Base-by-base conservation (phyloP, 306 rosid genomes). In the Betula pendula region DNA sequence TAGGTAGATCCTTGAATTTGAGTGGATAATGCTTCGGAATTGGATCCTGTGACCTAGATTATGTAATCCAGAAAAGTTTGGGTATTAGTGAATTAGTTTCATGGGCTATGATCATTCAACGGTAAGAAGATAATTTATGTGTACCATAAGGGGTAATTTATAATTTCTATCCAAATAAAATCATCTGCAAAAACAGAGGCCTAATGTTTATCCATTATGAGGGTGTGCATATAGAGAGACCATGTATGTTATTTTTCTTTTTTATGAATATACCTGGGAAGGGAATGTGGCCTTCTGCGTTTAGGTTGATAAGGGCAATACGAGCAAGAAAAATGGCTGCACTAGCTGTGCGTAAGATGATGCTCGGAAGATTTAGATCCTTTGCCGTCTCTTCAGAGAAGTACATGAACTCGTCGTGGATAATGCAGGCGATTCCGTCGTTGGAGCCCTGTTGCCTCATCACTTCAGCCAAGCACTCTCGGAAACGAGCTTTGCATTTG, bases 1-100 rank as follows among this genome's bases (percentile, higher is more conserved):
- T 0, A 0, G 87, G 88, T 5, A 90, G 81, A 75, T 90, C 96
- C 77, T 79, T 90, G 79, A 83, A 85, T 58, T 88, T 77, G 10
- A 90, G 66, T 3, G 87, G 83, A 19, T 82, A 60, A 15, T 85
- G 79, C 53, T 70, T 82, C 6, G 93, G 90, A 12, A 85, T 79
- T 35, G 72, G 60, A 0, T 78, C 80, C 52, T 7, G 29, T 0
- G 68, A 70, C 76, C 12, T 27, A 3, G 79, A 72, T 45, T 68
- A 87, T 88, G 77, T 27, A 77, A 65, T 16, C 70, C 38, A 50
- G 13, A 19, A 15, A 14, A 44, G 49, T 44, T 8, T 10, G 14
- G 3, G 3, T 44, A 27, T 27, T 11, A 13, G 42, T 25, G 67
- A 0, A 25, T 25, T 14, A 59, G 8, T 59, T 27, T 4, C 1